phyloP scores from a whole-genome alignment of 345 rosid species.

The Kandelia obovata region DNA sequence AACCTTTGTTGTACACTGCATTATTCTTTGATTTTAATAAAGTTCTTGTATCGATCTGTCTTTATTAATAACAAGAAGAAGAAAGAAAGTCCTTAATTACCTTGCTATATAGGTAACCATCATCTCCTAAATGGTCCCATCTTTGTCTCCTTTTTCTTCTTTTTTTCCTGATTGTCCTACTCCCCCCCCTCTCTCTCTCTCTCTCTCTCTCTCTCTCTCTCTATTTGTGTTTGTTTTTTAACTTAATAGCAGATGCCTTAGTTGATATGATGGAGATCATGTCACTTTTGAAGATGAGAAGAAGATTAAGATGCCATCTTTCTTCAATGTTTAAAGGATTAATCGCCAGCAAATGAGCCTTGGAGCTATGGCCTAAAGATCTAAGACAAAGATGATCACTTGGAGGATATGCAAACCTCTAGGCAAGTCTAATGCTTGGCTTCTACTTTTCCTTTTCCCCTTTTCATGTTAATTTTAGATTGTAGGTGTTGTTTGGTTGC shows the following conservation, averaged over 20 bases:
- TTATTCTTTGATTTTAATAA: neutral
- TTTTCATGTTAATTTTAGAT: neutral
- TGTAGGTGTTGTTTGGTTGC: slow-evolving; percentile 31
- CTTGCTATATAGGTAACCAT: slow-evolving; percentile 7
- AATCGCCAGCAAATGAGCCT: neutral
- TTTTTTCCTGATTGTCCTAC: neutral
- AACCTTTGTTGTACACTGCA: too few species aligned
- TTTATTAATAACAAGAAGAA: slow-evolving; percentile 7
- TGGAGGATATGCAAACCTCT: slow-evolving; percentile 33
- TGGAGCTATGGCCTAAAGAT: slow-evolving; percentile 24
- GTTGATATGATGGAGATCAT: neutral
- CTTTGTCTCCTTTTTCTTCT: neutral
- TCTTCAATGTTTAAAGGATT: neutral
- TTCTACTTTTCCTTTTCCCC: neutral
- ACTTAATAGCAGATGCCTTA: neutral
- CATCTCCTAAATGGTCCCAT: slow-evolving; percentile 1
- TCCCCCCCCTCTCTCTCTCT: neutral
- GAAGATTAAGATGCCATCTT: slow-evolving; percentile 1
- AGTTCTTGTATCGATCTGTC: slow-evolving; percentile 28
- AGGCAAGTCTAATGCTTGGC: slow-evolving; percentile 78
- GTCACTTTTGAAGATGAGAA: slow-evolving; percentile 15
- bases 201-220: too few species aligned
- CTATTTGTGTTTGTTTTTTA: too few species aligned
- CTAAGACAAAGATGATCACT: slow-evolving; percentile 1
- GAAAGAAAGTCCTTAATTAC: neutral